These are phyloP conservation scores for Metschnikowia chrysomelidarum DNA, from an alignment of 805 yeast species.

Conservation along the genomic window DNA sequence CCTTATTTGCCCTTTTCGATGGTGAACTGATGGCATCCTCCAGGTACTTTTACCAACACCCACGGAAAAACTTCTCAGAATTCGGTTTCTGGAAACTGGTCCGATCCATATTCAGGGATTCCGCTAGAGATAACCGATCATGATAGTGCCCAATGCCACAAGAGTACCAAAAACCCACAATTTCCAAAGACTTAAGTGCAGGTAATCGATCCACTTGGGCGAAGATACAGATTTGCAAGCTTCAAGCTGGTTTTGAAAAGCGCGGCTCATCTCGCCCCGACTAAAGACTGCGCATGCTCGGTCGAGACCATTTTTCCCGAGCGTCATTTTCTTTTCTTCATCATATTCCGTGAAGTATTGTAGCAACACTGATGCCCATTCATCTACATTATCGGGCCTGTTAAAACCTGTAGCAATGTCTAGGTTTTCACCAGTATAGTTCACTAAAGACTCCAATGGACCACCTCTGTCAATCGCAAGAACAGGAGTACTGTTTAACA, in stretches of 20 bases:
- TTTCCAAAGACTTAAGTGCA: conserved; percentile 11
- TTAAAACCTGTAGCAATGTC: conserved; percentile 62
- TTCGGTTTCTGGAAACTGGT: conserved; percentile 16
- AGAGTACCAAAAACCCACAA: conserved; percentile 9
- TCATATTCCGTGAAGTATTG: conserved; percentile 32
- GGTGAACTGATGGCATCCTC: too few relatives aligned
- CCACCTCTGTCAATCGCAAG: conserved; percentile 90
- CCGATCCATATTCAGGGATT: conserved; percentile 5
- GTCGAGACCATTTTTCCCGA: conserved; percentile 36
- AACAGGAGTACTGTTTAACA: conserved; percentile 81
- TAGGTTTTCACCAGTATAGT: conserved; percentile 26
- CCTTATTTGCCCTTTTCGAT: conserved; percentile 2
- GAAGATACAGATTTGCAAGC: conserved; percentile 5
- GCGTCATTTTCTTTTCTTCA: conserved; percentile 14
- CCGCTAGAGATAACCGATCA: background rate
- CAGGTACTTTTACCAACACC: too few relatives aligned
- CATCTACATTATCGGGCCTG: conserved; percentile 39
- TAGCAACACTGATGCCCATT: conserved; percentile 55
- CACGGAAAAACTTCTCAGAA: background rate
- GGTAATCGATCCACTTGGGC: conserved; percentile 13
- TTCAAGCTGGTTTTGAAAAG: conserved; percentile 22
- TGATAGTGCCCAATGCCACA: background rate
- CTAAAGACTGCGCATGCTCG: conserved; percentile 43
- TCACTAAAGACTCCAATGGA: conserved; percentile 74
- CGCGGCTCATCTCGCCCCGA: conserved; percentile 43